Evolutionary conservation across 2,329 filamentous ascomycete species (phyloP), one percentile per base, ranked within the genome.

Genomic region (Phoma sp.): DNA sequence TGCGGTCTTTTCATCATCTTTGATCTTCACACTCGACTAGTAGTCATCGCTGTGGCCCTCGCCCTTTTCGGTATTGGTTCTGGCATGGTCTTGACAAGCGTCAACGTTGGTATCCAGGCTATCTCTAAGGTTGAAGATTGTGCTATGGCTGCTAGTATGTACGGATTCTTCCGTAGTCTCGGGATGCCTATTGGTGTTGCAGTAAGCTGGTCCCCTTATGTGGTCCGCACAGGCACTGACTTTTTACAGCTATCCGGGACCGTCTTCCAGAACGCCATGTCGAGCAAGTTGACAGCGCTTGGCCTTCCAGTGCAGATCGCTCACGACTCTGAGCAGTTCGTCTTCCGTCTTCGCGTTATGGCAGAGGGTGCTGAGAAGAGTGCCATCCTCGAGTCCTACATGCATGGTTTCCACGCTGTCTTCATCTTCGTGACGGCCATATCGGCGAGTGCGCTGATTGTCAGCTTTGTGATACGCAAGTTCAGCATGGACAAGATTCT

Each of bases 111-210:
- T 14, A 69, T 75, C 1, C 77, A 79, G 45, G 75, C 72, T 13
- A 67, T 76, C 32, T 68, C 72, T 4, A 61, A 61, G 37, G 52
- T 63, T 0, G 67, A 72, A 36, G 67, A 77, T 38, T 60, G 58
- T 23, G 68, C 66, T 1, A 66, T 71, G 32, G 73, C 78, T 1
- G 69, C 70, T 0, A 67, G 65, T 29, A 76, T 74, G 75, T 78
- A 74, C 56, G 69, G 64, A 1, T 74, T 75, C 57, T 65, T 74
- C 10, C 71, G 70, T 22, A 75, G 71, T 5, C 69, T 80, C 51
- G 79, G 80, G 1, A 78, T 79, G 78, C 73, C 74, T 9, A 54
- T 78, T 23, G 79, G 79, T 8, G 70, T 81, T 4, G 75, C 77
- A 29, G 55, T 69, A 59, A 54, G 53, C 53, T 4, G 9, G n/a